Base-by-base conservation (phyloP, 2,329 filamentous ascomycete species). In the Colletotrichum euphorbiae region DNA sequence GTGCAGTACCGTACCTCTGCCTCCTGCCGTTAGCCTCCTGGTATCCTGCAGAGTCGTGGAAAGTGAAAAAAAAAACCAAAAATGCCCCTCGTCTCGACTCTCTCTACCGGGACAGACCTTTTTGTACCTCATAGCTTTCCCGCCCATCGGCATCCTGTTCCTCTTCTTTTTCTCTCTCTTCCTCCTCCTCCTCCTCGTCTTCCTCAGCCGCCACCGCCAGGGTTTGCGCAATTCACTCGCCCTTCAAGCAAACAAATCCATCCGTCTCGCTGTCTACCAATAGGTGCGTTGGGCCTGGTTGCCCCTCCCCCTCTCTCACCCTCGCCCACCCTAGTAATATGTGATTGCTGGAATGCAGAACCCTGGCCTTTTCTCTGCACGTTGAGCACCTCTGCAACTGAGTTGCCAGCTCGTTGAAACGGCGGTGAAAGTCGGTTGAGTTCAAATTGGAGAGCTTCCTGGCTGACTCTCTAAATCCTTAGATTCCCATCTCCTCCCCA, bases 381-480 rank as follows among this genome's bases (percentile, higher is more conserved):
- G 54, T 68, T 64, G 60, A 46, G 36, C 28, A 58, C 46, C 38
- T 67, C 36, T 46, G 60, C 24, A 52, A 67, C 52, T 58, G 55
- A 31, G 31, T 45, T 64, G 52, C 52, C 52, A n/a, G 31, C 6
- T 43, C 40, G 36, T 64, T 54, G 46, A 71, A 71, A 70, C 69
- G 66, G 70, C 70, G 70, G 70, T 71, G 70, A 71, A 71, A 63
- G 66, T 36, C 48, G 38, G 31, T 62, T 42, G 43, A 56, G 40
- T 55, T 57, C 52, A 67, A 50, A 60, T 66, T 17, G 55, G 42
- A 56, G 61, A 54, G 15, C 52, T 45, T 54, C 48, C 28, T 61
- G 45, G 48, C 66, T 69, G 21, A 69, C 31, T 42, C 51, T 45
- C 6, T 43, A 50, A 42, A 6, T 28, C 36, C 21, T 33, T 19